Evolutionary conservation across 176 grass and related monocot genomes (phyloP).

Genomic region (Carex cristatella): DNA sequence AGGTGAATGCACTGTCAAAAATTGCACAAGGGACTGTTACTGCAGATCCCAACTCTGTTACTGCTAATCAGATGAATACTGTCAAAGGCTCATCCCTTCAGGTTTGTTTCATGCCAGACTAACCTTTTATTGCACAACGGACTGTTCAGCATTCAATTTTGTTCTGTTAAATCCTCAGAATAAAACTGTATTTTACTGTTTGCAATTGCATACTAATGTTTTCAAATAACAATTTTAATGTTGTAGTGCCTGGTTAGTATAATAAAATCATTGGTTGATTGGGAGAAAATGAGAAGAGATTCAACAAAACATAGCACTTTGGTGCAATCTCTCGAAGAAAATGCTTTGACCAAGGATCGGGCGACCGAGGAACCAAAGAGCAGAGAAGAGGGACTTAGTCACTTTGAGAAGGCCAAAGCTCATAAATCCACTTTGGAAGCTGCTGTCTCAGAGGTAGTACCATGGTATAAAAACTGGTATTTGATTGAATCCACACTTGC

Average conservation of each 20-base stretch:
- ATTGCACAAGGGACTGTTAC: constrained; percentile 78
- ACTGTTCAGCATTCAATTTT: constrained; percentile 4
- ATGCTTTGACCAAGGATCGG: constrained; percentile 45
- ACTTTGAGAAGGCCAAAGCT: constrained; percentile 99
- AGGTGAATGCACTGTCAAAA: constrained; percentile 94
- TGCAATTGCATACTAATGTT: not conserved
- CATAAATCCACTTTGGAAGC: constrained; percentile 98
- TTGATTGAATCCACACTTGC: not conserved
- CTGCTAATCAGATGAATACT: constrained; percentile 66
- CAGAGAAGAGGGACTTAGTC: constrained; percentile 72
- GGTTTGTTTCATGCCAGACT: constrained; percentile 48
- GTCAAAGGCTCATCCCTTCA: constrained; percentile 93
- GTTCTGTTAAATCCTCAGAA: not conserved
- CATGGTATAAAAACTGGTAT: constrained; percentile 18
- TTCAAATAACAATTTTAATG: not conserved
- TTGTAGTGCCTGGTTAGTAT: constrained; percentile 90
- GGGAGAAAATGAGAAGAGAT: constrained; percentile 78
- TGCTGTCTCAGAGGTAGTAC: constrained; percentile 73
- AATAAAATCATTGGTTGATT: constrained; percentile 96
- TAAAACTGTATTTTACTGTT: not conserved
- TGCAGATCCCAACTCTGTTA: constrained; percentile 56
- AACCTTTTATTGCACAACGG: not conserved
- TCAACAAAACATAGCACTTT: constrained; percentile 48
- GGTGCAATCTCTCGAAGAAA: constrained; percentile 43
- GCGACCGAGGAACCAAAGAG: constrained; percentile 53